Evolutionary conservation across 495 filamentous ascomycete genomes (phyloP).

Genomic region (Penicillium antarcticum): DNA sequence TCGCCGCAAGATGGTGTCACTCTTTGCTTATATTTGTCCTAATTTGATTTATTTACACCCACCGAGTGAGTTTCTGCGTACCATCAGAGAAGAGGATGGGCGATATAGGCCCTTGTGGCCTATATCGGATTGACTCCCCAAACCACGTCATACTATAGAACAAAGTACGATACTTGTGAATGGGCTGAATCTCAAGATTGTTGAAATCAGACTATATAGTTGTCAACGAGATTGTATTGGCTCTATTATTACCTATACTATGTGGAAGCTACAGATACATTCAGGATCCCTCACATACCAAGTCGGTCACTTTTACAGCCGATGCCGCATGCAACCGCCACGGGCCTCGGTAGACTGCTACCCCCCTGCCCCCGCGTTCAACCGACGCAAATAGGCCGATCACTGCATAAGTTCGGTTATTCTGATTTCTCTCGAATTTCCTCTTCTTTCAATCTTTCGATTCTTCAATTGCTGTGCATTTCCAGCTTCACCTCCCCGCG

Average conservation of each 20-base stretch:
- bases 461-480: constrained; percentile 1
- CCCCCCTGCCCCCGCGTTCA: constrained; percentile 29
- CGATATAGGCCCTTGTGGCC: neutral
- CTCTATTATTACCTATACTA: too few species aligned
- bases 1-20: too few species aligned
- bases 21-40: too few species aligned
- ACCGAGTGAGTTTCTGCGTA: too few species aligned
- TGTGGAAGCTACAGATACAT: too few species aligned
- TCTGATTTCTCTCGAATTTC: neutral
- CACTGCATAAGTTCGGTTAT: neutral
- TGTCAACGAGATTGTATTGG: too few species aligned
- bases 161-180: neutral
- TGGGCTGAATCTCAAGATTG: neutral
- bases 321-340: constrained; percentile 24
- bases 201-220: neutral
- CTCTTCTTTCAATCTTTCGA: constrained; percentile 3
- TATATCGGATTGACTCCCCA: too few species aligned
- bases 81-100: too few species aligned
- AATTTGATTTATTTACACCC: too few species aligned
- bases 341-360: constrained; percentile 26
- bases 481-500: constrained; percentile 12
- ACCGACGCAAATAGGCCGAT: constrained; percentile 23
- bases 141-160: too few species aligned
- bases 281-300: too few species aligned
- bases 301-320: too few species aligned